These are phyloP conservation scores for Leccinum boreale DNA, from an alignment of 768 basidiomycete genomes.

Conservation along the genomic window DNA sequence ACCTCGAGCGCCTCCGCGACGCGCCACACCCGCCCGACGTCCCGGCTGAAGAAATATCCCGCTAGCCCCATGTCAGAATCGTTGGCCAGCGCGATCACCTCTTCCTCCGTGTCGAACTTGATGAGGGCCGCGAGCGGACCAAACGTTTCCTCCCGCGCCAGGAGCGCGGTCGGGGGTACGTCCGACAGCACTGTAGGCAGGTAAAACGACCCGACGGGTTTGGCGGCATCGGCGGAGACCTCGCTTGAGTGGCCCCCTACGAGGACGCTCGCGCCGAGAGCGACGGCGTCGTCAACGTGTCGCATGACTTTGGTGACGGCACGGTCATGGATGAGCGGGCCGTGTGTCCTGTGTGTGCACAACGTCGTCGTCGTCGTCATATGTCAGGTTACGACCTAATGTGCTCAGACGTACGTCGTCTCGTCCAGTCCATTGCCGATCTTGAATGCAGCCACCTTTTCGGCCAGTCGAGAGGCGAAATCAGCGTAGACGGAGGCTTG, in stretches of 20 bases:
- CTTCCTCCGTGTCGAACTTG: conserved; percentile 92
- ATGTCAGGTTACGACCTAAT: background rate
- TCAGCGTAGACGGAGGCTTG: conserved; percentile 90
- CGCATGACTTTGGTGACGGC: conserved; percentile 81
- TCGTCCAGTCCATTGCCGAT: conserved; percentile 84
- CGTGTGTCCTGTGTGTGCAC: conserved; percentile 66
- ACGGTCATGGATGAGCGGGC: conserved; percentile 86
- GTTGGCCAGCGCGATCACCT: conserved; percentile 86
- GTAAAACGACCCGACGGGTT: conserved; percentile 59
- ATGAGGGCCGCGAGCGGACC: conserved; percentile 86
- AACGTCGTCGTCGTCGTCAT: background rate
- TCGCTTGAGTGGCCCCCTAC: conserved; percentile 79
- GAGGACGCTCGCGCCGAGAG: conserved; percentile 82
- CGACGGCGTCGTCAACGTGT: conserved; percentile 87
- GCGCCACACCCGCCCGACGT: conserved; percentile 87
- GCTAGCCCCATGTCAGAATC: conserved; percentile 80
- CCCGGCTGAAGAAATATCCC: conserved; percentile 89
- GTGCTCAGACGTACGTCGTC: conserved; percentile 50
- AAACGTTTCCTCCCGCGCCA: conserved; percentile 90
- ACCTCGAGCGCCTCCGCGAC: conserved; percentile 94
- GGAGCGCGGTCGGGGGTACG: conserved; percentile 62
- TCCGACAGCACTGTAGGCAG: conserved; percentile 86
- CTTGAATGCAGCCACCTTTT: conserved; percentile 79
- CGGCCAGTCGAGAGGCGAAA: conserved; percentile 83
- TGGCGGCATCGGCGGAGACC: conserved; percentile 17